A percentile compares a stretch with the other conserved stretches of the same genome.
Evolutionary conservation across 805 yeast species (phyloP).

Genomic region (Candida dendrica): DNA sequence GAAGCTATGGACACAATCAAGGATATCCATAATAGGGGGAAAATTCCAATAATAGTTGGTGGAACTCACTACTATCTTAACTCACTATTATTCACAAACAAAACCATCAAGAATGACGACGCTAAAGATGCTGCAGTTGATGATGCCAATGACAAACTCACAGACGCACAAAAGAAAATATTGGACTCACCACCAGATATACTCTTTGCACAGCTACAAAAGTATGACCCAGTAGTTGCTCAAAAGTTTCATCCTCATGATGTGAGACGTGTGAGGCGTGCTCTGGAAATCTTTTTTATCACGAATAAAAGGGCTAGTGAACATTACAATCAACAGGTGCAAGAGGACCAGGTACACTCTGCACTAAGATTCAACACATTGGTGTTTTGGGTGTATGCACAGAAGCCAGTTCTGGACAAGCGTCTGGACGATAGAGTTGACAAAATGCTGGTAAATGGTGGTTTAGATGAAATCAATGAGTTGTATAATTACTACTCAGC

Average conservation of each 20-base stretch:
- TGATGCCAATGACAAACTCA: slow-evolving; percentile 9
- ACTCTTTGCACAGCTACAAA: slow-evolving; percentile 40
- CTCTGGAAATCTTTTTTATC: slow-evolving; percentile 67
- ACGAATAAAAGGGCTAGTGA: slow-evolving; percentile 68
- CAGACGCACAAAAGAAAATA: slow-evolving; percentile 30
- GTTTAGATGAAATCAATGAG: slow-evolving; percentile 57
- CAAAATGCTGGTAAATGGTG: slow-evolving; percentile 69
- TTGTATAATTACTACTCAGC: slow-evolving; percentile 40
- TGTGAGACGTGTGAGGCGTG: slow-evolving; percentile 66
- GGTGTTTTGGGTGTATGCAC: slow-evolving; percentile 78
- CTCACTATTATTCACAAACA: slow-evolving; percentile 64
- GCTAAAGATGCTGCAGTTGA: slow-evolving; percentile 3
- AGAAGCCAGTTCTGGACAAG: slow-evolving; percentile 44
- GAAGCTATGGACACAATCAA: slow-evolving; percentile 62
- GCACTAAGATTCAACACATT: slow-evolving; percentile 54
- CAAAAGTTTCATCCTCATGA: slow-evolving; percentile 90
- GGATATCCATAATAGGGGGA: slow-evolving; percentile 59
- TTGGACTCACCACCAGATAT: slow-evolving; percentile 50
- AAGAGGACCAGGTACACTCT: slow-evolving; percentile 33
- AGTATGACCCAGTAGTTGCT: slow-evolving; percentile 65
- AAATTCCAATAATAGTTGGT: slow-evolving; percentile 84
- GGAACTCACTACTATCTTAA: slow-evolving; percentile 95
- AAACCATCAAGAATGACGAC: slow-evolving; percentile 39
- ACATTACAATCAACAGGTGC: slow-evolving; percentile 55
- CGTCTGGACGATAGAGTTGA: slow-evolving; percentile 80